These are phyloP conservation scores for Globisporangium middletonii DNA, from an alignment of 352 stramenopile genomes.

Conservation along the genomic window DNA sequence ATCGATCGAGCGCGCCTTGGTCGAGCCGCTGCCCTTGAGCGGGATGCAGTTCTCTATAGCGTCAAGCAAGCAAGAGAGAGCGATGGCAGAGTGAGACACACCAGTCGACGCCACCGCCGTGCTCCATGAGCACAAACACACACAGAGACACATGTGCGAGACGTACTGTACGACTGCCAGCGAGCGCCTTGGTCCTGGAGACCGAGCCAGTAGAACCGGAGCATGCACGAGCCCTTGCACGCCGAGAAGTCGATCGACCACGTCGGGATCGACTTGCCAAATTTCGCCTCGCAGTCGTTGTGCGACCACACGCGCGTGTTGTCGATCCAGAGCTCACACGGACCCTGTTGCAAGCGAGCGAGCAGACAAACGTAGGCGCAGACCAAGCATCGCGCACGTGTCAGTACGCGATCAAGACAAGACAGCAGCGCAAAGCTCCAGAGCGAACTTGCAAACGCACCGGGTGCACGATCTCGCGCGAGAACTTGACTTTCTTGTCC, in stretches of 20 bases:
- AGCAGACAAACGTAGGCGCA: no score
- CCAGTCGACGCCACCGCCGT: no score
- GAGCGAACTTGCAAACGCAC: not conserved
- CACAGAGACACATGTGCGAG: not conserved
- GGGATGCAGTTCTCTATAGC: no score
- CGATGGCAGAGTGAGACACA: no score
- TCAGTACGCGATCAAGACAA: no score
- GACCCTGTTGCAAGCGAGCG: conserved; percentile 14
- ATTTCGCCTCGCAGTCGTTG: conserved; percentile 27
- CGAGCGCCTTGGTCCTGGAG: conserved; percentile 22
- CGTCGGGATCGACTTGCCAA: conserved; percentile 17
- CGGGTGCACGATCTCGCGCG: conserved; percentile 17
- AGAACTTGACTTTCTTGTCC: conserved; percentile 24
- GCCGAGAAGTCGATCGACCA: conserved; percentile 28
- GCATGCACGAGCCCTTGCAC: conserved; percentile 28
- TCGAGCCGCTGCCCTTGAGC: no score
- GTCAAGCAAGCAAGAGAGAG: no score
- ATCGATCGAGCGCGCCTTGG: no score
- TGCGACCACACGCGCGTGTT: conserved; percentile 28
- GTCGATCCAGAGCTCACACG: conserved; percentile 43
- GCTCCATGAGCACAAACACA: no score
- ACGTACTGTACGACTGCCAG: conserved; percentile 43
- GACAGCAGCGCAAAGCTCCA: no score
- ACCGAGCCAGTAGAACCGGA: conserved; percentile 42
- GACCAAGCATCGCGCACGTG: no score